Percentiles rank a stretch among this genome's conserved stretches.
These are phyloP conservation scores for Chrysanthemum lavandulifolium DNA, from an alignment of 129 eudicot genomes.

Conservation along the genomic window DNA sequence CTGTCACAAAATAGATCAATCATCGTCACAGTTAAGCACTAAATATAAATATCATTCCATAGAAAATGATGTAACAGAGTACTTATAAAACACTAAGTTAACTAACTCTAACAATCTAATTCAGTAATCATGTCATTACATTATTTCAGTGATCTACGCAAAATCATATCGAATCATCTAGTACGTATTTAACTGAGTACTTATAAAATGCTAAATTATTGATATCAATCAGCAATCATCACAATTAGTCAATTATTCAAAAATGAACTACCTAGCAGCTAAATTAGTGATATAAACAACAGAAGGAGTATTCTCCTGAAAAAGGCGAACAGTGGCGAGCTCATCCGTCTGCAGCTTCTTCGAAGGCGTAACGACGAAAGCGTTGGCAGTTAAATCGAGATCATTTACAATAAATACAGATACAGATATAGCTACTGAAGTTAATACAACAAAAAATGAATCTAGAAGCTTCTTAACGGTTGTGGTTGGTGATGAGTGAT, in stretches of 20 bases:
- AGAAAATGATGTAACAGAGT: not conserved
- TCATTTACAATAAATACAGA: constrained; percentile 29
- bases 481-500: constrained; percentile 23
- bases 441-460: constrained; percentile 43
- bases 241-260: not conserved
- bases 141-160: not conserved
- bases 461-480: constrained; percentile 44
- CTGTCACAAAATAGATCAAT: not conserved
- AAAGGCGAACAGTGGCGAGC: constrained; percentile 86
- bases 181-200: not conserved
- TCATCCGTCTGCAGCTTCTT: constrained; percentile 87
- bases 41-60: not conserved
- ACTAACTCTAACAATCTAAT: not conserved
- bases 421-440: constrained; percentile 64
- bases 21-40: not conserved
- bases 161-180: not conserved
- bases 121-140: not conserved
- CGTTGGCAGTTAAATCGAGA: constrained; percentile 60
- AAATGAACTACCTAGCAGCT: constrained; percentile 54
- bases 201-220: constrained; percentile 83
- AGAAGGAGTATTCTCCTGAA: constrained; percentile 95
- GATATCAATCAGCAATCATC: constrained; percentile 17
- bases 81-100: constrained; percentile 68
- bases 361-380: constrained; percentile 75
- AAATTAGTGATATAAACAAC: constrained; percentile 96